Conservation (phyloP, 441 rosid species). For the Pelargonium fulgidum region DNA sequence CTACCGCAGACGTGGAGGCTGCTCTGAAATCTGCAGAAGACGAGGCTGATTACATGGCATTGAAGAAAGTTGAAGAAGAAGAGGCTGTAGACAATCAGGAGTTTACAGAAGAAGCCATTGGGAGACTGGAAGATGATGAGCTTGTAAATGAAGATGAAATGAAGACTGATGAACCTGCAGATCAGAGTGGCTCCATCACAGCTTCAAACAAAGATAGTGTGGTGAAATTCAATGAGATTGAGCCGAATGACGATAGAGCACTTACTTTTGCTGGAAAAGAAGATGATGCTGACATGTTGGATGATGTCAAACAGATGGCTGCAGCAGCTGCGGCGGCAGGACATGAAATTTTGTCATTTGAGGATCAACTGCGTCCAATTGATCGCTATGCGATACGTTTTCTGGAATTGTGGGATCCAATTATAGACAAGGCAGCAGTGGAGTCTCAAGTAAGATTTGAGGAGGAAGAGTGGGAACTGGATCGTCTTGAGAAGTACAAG, state of each 20-base stretch:
- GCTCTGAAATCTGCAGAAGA: constrained; percentile 96
- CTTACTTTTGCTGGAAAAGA: constrained; percentile 56
- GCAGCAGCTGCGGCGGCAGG: constrained; percentile 95
- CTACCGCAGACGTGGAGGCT: constrained; percentile 97
- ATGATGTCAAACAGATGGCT: constrained; percentile 92
- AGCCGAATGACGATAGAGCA: constrained; percentile 52
- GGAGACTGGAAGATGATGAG: constrained; percentile 92
- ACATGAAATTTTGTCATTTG: constrained; percentile 79
- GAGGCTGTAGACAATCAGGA: constrained; percentile 99
- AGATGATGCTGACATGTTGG: constrained; percentile 85
- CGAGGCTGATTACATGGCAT: constrained; percentile 99
- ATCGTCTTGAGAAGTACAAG: constrained; percentile 88
- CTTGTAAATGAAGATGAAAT: constrained; percentile 72
- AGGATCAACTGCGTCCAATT: constrained; percentile 87
- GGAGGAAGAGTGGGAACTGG: constrained; percentile 97
- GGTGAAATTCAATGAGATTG: constrained; percentile 28
- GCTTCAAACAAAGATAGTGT: constrained; percentile 38
- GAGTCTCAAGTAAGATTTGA: constrained; percentile 76
- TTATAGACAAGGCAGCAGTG: constrained; percentile 65
- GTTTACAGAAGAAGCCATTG: constrained; percentile 90
- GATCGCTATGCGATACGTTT: constrained; percentile 88
- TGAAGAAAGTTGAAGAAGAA: constrained; percentile 96
- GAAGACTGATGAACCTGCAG: constrained; percentile 70
- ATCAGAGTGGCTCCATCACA: constrained; percentile 38
- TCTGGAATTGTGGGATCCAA: constrained; percentile 95